Conservation (phyloP, 371 early-diverging fungal species). For the Mucor lusitanicus region DNA sequence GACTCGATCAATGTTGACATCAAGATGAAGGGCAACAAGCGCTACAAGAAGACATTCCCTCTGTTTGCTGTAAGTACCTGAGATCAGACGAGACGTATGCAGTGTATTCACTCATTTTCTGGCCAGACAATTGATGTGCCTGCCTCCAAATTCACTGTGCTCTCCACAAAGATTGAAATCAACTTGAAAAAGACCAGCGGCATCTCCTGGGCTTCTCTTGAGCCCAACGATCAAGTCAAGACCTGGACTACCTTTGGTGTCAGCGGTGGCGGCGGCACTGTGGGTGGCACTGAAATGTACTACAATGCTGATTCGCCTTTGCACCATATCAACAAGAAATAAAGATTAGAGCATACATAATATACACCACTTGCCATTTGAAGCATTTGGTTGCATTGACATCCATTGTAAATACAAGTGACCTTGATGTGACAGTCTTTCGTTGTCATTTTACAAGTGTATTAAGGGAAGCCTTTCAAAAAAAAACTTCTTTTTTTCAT, state of each 20-base stretch:
- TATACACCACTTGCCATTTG: too few species aligned
- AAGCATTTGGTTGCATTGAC: not conserved
- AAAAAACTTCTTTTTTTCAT: constrained; percentile 9
- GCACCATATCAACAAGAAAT: constrained; percentile 12
- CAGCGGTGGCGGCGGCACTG: constrained; percentile 59
- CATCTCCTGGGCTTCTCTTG: constrained; percentile 85
- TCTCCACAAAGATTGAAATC: constrained; percentile 89
- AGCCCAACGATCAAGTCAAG: constrained; percentile 64
- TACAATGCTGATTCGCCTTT: constrained; percentile 38
- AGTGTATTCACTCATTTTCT: not conserved
- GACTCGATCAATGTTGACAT: constrained; percentile 43
- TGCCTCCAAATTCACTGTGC: constrained; percentile 66
- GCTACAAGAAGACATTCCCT: constrained; percentile 59
- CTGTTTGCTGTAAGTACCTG: constrained; percentile 49
- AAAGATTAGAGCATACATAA: not conserved
- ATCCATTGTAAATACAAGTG: not conserved
- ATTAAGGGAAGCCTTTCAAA: not conserved
- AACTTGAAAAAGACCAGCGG: constrained; percentile 83
- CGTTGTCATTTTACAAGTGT: not conserved
- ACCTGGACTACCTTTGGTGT: constrained; percentile 89
- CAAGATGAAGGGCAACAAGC: constrained; percentile 63
- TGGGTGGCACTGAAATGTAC: constrained; percentile 59
- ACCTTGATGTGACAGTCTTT: constrained; percentile 11
- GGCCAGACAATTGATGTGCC: constrained; percentile 69
- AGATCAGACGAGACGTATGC: constrained; percentile 2